These are phyloP conservation scores for Aurinia saxatilis DNA, from an alignment of 345 rosid genomes.

Conservation along the genomic window DNA sequence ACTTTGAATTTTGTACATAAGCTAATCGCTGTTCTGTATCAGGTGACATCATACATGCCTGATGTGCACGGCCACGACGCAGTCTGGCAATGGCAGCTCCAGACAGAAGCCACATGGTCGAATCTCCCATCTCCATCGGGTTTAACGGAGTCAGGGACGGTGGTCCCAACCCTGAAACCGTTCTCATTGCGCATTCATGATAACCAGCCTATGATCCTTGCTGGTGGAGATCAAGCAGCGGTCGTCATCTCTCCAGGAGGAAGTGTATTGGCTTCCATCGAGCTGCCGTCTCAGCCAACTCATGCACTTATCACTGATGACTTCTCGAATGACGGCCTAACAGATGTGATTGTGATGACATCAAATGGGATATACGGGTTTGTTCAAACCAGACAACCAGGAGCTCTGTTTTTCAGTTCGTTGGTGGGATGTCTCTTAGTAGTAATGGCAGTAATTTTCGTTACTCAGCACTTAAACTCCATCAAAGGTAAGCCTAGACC, in stretches of 20 bases:
- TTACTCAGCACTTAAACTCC: slow-evolving; percentile 83
- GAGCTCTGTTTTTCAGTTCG: slow-evolving; percentile 97
- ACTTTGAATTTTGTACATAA: background rate
- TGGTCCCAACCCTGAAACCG: slow-evolving; percentile 80
- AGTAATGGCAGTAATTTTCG: slow-evolving; percentile 89
- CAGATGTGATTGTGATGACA: slow-evolving; percentile 84
- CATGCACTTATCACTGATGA: slow-evolving; percentile 77
- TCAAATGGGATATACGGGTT: slow-evolving; percentile 85
- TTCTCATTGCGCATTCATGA: slow-evolving; percentile 67
- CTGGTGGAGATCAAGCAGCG: slow-evolving; percentile 88
- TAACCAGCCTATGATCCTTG: slow-evolving; percentile 82
- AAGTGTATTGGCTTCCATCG: slow-evolving; percentile 57
- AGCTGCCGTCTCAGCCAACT: slow-evolving; percentile 83
- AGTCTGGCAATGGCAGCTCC: slow-evolving; percentile 69
- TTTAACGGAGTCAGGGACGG: slow-evolving; percentile 61
- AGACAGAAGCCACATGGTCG: slow-evolving; percentile 91
- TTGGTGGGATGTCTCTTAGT: slow-evolving; percentile 87
- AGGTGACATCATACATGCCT: slow-evolving; percentile 92
- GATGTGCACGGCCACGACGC: slow-evolving; percentile 76
- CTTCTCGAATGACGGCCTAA: slow-evolving; percentile 85
- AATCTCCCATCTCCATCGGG: slow-evolving; percentile 92
- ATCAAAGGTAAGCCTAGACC: slow-evolving; percentile 70
- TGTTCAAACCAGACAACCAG: slow-evolving; percentile 94
- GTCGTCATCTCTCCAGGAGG: slow-evolving; percentile 89
- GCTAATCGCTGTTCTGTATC: slow-evolving; percentile 13